These are phyloP conservation scores for Leptosphaerulina australis DNA, from an alignment of 2,329 filamentous ascomycete genomes.

Conservation along the genomic window DNA sequence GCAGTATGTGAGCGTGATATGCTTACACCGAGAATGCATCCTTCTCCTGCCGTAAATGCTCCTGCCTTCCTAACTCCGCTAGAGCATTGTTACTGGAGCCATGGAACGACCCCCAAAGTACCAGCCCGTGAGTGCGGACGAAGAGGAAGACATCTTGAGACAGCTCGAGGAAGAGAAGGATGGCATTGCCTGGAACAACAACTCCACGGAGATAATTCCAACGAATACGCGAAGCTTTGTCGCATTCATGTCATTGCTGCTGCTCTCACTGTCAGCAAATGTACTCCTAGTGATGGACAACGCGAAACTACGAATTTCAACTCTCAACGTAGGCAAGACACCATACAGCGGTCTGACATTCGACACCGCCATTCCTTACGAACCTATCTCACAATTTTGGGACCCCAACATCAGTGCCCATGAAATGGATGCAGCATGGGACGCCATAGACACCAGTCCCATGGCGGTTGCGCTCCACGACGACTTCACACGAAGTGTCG, in stretches of 20 bases:
- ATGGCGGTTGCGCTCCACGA: slow-evolving; percentile 43
- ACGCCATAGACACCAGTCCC: slow-evolving; percentile 41
- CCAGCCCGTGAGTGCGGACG: slow-evolving; percentile 33
- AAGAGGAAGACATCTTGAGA: slow-evolving; percentile 24
- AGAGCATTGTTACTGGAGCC: slow-evolving; percentile 1
- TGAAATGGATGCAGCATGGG: slow-evolving; percentile 42
- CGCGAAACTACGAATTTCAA: slow-evolving; percentile 25
- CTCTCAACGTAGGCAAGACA: slow-evolving; percentile 26
- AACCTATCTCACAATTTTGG: slow-evolving; percentile 40
- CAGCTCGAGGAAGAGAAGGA: slow-evolving; percentile 35
- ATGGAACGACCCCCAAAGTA: slow-evolving; percentile 38
- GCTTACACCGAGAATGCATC: slow-evolving; percentile 11
- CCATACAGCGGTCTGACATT: slow-evolving; percentile 39
- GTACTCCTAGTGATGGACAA: slow-evolving; percentile 39
- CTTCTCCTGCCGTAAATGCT: slow-evolving; percentile 12
- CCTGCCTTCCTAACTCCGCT: slow-evolving; percentile 17
- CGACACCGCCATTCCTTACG: slow-evolving; percentile 35
- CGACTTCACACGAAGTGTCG: slow-evolving; percentile 29
- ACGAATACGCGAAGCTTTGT: slow-evolving; percentile 36
- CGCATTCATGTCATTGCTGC: slow-evolving; percentile 34
- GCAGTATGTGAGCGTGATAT: not conserved
- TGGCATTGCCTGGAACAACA: slow-evolving; percentile 31
- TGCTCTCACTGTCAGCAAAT: slow-evolving; percentile 40
- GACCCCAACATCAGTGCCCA: slow-evolving; percentile 35
- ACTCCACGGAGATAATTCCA: slow-evolving; percentile 35